Percentiles rank a stretch among this genome's conserved stretches.
Conservation (phyloP, 164 flowering plant genomes). For the Dillenia suffruticosa region DNA sequence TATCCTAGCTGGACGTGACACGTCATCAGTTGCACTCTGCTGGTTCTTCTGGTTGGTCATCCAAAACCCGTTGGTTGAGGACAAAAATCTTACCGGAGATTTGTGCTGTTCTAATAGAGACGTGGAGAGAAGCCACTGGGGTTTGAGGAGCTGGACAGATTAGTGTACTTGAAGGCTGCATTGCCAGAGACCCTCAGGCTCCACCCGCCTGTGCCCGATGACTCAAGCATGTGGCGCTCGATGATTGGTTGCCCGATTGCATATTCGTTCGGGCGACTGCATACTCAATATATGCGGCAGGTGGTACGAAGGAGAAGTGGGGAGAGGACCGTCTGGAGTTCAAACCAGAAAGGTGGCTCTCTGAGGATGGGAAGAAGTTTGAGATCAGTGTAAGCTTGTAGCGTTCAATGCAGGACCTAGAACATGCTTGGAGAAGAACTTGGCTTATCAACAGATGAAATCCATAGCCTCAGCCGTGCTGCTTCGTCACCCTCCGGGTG, state of each 20-base stretch:
- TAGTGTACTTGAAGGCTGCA: conserved; percentile 55
- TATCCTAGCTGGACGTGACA: conserved; percentile 50
- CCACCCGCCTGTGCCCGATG: conserved; percentile 67
- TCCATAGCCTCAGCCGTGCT: conserved; percentile 78
- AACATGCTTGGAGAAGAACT: conserved; percentile 78
- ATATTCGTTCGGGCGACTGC: conserved; percentile 59
- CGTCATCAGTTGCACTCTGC: conserved; percentile 36
- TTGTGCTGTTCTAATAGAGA: conserved; percentile 34
- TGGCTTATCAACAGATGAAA: conserved; percentile 93
- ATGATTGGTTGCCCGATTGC: conserved; percentile 58
- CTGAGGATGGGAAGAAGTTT: conserved; percentile 28
- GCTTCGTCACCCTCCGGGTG: conserved; percentile 75
- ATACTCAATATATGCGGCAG: conserved; percentile 55
- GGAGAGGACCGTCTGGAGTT: conserved; percentile 58
- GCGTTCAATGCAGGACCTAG: conserved; percentile 94
- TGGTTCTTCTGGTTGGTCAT: conserved; percentile 40
- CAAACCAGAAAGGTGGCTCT: conserved; percentile 59
- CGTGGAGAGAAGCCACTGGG: conserved; percentile 57
- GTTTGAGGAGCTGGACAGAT: conserved; percentile 62
- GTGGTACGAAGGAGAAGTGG: conserved; percentile 54
- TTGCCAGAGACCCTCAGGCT: conserved; percentile 58
- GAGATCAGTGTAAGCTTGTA: conserved; percentile 54
- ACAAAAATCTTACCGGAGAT: conserved; percentile 38
- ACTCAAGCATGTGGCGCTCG: conserved; percentile 56
- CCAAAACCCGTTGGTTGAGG: conserved; percentile 25